Percentiles rank a stretch among this genome's conserved stretches.
These are phyloP conservation scores for Lolium perenne DNA, from an alignment of 176 grass and related monocot species.

Conservation along the genomic window DNA sequence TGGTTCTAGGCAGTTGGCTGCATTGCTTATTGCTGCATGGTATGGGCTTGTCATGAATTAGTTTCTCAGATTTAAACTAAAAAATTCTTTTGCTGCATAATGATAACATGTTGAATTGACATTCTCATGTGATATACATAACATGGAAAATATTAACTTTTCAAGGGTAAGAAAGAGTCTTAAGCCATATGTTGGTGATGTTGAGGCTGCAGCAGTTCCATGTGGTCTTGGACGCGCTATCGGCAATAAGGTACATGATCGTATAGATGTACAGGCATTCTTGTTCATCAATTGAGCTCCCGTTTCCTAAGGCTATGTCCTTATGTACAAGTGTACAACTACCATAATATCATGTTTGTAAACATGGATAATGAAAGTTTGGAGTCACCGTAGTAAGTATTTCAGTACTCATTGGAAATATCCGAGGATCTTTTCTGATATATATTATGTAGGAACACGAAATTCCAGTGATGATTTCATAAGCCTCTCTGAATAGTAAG, in stretches of 20 bases:
- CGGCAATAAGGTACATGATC: conserved; percentile 85
- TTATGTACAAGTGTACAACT: conserved; percentile 17
- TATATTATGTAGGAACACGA: conserved; percentile 24
- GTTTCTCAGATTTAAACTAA: conserved; percentile 25
- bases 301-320: conserved; percentile 31
- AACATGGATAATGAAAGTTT: background rate
- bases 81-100: conserved; percentile 16
- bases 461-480: conserved; percentile 19
- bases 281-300: background rate
- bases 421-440: background rate
- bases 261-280: conserved; percentile 31
- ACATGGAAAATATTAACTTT: conserved; percentile 52
- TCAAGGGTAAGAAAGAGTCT: conserved; percentile 87
- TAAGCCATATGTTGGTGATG: conserved; percentile 92
- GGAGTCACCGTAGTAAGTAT: background rate
- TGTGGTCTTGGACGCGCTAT: conserved; percentile 94
- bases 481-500: background rate
- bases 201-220: conserved; percentile 92
- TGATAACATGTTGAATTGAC: conserved; percentile 30
- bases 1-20: conserved; percentile 97
- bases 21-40: conserved; percentile 92
- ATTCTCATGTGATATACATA: conserved; percentile 46
- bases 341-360: background rate
- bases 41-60: conserved; percentile 49
- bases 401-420: conserved; percentile 12